A percentile compares a stretch with the other conserved stretches of the same genome.
These are phyloP conservation scores for Dionaea muscipula DNA, from an alignment of 179 eudicot genomes.

Conservation along the genomic window DNA sequence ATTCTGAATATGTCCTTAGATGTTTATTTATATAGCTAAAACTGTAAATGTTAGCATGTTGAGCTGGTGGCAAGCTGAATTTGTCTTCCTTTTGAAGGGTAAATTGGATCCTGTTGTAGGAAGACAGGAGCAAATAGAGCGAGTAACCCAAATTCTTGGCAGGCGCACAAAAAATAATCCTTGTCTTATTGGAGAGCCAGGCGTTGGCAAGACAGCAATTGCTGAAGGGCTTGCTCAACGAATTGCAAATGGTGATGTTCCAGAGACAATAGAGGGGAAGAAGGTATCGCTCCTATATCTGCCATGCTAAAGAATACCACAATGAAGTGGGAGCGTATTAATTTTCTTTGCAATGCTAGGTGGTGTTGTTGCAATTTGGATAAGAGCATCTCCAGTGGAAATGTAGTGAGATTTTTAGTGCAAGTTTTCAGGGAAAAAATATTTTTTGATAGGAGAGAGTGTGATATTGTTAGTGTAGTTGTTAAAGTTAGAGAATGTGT, in stretches of 20 bases:
- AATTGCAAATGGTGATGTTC: conserved; percentile 89
- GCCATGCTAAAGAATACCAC: not conserved
- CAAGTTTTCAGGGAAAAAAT: too few relatives aligned
- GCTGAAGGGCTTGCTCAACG: conserved; percentile 98
- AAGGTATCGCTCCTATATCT: conserved; percentile 31
- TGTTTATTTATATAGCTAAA: not conserved
- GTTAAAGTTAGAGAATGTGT: too few relatives aligned
- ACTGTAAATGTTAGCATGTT: not conserved
- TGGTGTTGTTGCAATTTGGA: too few relatives aligned
- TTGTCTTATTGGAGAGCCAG: conserved; percentile 97
- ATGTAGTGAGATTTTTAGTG: too few relatives aligned
- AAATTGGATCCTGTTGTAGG: conserved; percentile 98
- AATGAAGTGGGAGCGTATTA: not conserved
- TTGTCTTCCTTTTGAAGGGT: conserved; percentile 34
- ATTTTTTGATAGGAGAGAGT: too few relatives aligned
- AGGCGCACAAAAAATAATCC: conserved; percentile 93
- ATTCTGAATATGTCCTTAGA: not conserved
- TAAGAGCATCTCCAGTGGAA: too few relatives aligned
- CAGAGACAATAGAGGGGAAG: conserved; percentile 93
- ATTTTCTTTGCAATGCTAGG: too few relatives aligned
- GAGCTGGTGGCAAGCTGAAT: not conserved
- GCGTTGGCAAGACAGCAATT: conserved; percentile 96
- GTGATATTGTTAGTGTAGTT: too few relatives aligned
- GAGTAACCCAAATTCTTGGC: conserved; percentile 87
- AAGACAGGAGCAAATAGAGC: conserved; percentile 78